Base-by-base conservation (phyloP, 352 stramenopile species). In the Pythium diclinum region DNA sequence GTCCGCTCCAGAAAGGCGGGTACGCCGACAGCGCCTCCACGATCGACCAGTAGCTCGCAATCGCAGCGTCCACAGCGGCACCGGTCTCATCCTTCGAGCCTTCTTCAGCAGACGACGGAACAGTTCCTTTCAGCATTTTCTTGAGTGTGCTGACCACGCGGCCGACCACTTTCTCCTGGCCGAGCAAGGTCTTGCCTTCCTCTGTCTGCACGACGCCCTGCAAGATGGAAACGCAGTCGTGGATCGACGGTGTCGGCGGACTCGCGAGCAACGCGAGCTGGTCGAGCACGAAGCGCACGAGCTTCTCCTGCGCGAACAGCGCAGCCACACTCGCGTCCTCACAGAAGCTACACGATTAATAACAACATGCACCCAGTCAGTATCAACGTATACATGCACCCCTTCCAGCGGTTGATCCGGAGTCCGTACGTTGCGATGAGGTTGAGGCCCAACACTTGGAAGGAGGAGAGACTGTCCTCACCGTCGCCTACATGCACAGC, bases 381-480 rank as follows among this genome's bases (percentile, higher is more conserved):
- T 3, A 42, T 25, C 14, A 55, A 6, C 8, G 19, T 53, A 28
- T 28, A 13, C 30, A 25, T n/a, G n/a, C n/a, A n/a, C n/a, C n/a
- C n/a, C n/a, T n/a, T 38, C 14, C 11, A 19, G n/a, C 19, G 6
- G 6, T 16, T 36, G n/a, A 16, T 28, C 13, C 0, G 6, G 2
- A 46, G 40, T 47, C 17, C 57, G n/a, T 59, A 92, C 84, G 79
- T 92, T 17, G 86, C 83, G 49, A 95, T 92, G 38, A 95, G 73
- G 21, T 89, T 93, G 36, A 95, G 73, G 8, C 84, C 86, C 1
- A 95, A 74, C 14, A 61, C 79, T 65, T 91, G 86, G 61, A 91
- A 95, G 8, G 84, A 80, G 25, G 85, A 93, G 46, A 92, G 65
- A 14, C 52, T 67, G 58, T 78, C 81, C 33, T 79, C 68, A 23